These are phyloP conservation scores for Sporothrix euskadiensis DNA, from an alignment of 2,329 filamentous ascomycete species.

Conservation along the genomic window DNA sequence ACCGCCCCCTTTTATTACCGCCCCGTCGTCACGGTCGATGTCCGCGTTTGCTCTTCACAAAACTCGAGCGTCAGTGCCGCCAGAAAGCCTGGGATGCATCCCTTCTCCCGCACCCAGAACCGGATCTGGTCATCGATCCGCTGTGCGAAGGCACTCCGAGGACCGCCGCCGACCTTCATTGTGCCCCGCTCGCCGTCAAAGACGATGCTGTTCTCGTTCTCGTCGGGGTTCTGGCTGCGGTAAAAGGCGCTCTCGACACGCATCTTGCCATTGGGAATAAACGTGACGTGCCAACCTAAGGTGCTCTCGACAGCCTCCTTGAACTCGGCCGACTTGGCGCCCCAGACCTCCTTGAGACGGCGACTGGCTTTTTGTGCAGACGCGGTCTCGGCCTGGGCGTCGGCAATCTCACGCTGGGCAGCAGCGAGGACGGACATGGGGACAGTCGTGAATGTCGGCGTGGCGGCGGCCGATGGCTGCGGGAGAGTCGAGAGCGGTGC, in stretches of 20 bases:
- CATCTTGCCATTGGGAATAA: constrained; percentile 96
- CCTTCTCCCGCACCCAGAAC: constrained; percentile 94
- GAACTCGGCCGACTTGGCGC: constrained; percentile 87
- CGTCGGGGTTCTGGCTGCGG: constrained; percentile 62
- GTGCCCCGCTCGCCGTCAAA: constrained; percentile 93
- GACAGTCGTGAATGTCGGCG: constrained; percentile 58
- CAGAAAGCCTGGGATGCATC: constrained; percentile 89
- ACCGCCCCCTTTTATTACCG: not conserved
- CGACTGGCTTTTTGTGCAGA: constrained; percentile 79
- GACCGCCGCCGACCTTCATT: constrained; percentile 96
- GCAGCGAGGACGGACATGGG: constrained; percentile 75
- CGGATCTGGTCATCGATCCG: constrained; percentile 85
- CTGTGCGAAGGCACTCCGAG: constrained; percentile 78
- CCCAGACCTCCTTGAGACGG: constrained; percentile 86
- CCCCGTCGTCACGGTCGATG: constrained; percentile 19
- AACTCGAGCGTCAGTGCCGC: constrained; percentile 91
- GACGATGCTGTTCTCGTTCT: constrained; percentile 72
- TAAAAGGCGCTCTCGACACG: constrained; percentile 85
- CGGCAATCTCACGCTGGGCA: constrained; percentile 71
- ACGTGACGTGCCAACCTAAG: constrained; percentile 91
- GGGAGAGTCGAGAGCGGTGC: not conserved
- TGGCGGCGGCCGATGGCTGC: constrained; percentile 36
- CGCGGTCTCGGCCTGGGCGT: constrained; percentile 66
- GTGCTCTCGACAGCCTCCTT: constrained; percentile 91
- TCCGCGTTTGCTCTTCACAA: constrained; percentile 66